phyloP scores from a whole-genome alignment of 2,329 filamentous ascomycete genomes.

The Periglandula ipomoeae region DNA sequence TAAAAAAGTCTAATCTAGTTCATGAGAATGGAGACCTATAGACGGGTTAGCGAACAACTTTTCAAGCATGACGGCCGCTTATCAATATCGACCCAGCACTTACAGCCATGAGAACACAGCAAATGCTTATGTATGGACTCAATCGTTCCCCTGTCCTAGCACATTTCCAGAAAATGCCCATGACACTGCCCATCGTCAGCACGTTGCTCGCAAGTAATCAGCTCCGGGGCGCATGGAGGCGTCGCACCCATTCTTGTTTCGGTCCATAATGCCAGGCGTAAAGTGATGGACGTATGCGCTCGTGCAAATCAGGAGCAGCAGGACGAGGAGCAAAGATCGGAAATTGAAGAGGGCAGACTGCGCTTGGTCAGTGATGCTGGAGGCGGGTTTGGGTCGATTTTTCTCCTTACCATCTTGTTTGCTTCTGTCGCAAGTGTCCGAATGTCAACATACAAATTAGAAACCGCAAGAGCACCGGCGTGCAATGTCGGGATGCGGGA shows the following conservation, averaged over 20 bases:
- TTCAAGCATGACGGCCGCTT: no score
- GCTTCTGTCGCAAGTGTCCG: no score
- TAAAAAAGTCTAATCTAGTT: slow-evolving; percentile 18
- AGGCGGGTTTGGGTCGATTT: background rate
- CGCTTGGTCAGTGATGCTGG: slow-evolving; percentile 3
- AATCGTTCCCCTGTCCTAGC: slow-evolving; percentile 86
- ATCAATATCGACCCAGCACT: no score
- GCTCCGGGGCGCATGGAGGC: background rate
- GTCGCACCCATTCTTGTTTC: slow-evolving; percentile 79
- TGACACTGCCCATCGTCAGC: slow-evolving; percentile 39
- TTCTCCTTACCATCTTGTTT: background rate
- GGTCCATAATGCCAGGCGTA: slow-evolving; percentile 81
- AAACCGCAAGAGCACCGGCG: no score
- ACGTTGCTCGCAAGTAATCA: background rate
- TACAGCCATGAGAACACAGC: slow-evolving; percentile 91
- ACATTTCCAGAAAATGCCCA: slow-evolving; percentile 92
- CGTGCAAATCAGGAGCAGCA: slow-evolving; percentile 93
- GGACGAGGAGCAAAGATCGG: slow-evolving; percentile 87
- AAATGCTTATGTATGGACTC: slow-evolving; percentile 91
- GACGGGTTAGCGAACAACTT: background rate
- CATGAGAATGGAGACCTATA: slow-evolving; percentile 27
- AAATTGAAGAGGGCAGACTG: slow-evolving; percentile 98
- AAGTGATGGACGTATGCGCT: slow-evolving; percentile 88
- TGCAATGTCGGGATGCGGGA: background rate
- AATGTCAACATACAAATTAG: no score